Percentiles rank a stretch among this genome's conserved stretches.
Conservation (phyloP, 208 protist species). For the Leishmania tropica region DNA sequence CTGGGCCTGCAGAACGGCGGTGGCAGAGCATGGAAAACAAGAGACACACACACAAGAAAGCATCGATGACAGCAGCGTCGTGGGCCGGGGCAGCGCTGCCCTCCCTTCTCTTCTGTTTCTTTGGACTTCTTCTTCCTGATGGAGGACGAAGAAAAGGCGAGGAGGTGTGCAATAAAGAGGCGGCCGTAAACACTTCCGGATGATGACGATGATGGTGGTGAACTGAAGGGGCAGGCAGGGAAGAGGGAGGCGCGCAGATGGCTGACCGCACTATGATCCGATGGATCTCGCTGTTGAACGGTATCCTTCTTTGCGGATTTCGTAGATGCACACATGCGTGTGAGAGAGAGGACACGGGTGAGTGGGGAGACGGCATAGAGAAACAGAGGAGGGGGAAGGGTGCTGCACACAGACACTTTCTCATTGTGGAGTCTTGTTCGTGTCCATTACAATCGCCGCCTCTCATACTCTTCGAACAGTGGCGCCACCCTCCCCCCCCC, state of each 20-base stretch:
- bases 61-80: not conserved
- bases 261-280: not conserved
- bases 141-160: not conserved
- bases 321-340: not conserved
- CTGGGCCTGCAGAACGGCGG: not conserved
- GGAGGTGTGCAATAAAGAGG: not conserved
- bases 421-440: not conserved
- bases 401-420: not conserved
- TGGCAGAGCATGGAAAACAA: slow-evolving; percentile 21
- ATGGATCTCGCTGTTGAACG: not conserved
- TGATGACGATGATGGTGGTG: not conserved
- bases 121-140: not conserved
- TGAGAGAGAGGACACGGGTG: not conserved
- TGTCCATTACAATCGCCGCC: not conserved
- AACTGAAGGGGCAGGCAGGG: not conserved
- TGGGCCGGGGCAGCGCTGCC: too few relatives aligned
- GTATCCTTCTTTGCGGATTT: not conserved
- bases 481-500: too few relatives aligned
- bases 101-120: not conserved
- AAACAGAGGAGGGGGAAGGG: not conserved
- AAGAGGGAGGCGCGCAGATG: not conserved
- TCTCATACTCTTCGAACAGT: not conserved
- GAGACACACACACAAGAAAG: not conserved
- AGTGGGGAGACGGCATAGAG: not conserved
- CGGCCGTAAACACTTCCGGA: not conserved